Evolutionary conservation across 2,329 filamentous ascomycete species (phyloP).

Genomic region (Clonostachys solani): DNA sequence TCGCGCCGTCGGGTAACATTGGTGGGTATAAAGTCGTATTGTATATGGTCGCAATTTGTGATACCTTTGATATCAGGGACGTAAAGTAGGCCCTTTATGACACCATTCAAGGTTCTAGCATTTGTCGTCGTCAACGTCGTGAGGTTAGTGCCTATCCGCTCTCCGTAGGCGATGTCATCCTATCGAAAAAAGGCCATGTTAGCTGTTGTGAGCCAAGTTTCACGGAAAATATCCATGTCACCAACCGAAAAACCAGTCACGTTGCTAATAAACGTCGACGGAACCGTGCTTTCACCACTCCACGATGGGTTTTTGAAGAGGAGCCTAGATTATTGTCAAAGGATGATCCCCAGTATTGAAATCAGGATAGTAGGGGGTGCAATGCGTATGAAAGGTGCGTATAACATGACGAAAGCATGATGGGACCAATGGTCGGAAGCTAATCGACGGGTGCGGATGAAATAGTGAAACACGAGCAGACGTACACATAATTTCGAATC

Average conservation of each 20-base stretch:
- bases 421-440: neutral
- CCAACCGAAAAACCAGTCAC: slow-evolving; percentile 52
- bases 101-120: slow-evolving; percentile 51
- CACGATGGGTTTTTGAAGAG: slow-evolving; percentile 57
- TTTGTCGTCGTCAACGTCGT: slow-evolving; percentile 72
- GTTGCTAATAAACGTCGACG: slow-evolving; percentile 51
- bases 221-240: neutral
- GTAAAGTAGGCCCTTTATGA: slow-evolving; percentile 77
- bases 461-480: slow-evolving; percentile 6
- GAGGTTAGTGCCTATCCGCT: slow-evolving; percentile 52
- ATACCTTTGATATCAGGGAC: slow-evolving; percentile 63
- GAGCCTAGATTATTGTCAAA: slow-evolving; percentile 32
- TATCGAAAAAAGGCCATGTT: slow-evolving; percentile 5
- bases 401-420: neutral
- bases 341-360: neutral
- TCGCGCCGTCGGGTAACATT: slow-evolving; percentile 73
- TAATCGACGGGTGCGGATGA: neutral
- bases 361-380: no score
- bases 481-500: slow-evolving; percentile 47
- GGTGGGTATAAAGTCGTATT: slow-evolving; percentile 62
- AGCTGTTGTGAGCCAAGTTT: neutral
- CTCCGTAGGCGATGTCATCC: slow-evolving; percentile 47
- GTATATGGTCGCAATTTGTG: slow-evolving; percentile 59
- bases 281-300: slow-evolving; percentile 41
- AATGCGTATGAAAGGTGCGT: no score